Evolutionary conservation across 139 green algal species (phyloP).

Genomic region (Helicosporidium sp.): DNA sequence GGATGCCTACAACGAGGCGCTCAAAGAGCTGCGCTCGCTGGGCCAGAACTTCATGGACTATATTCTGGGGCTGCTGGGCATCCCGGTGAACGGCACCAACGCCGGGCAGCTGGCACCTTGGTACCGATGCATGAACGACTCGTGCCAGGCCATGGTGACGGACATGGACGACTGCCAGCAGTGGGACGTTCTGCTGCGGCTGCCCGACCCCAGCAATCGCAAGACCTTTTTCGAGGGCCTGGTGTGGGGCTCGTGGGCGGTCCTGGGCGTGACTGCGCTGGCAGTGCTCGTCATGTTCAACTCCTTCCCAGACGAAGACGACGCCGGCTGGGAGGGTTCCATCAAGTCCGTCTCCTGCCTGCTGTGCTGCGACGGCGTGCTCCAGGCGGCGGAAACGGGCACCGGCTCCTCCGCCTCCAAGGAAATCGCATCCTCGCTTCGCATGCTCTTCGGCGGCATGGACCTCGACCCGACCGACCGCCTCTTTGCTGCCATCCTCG

Average conservation of each 20-base stretch:
- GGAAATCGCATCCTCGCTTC: conserved; percentile 10
- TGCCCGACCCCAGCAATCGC: conserved; percentile 1
- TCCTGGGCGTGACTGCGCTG: conserved; percentile 1
- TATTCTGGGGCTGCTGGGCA: too few species aligned
- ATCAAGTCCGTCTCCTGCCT: not conserved
- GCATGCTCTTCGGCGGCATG: conserved; percentile 15
- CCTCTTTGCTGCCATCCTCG: too few species aligned
- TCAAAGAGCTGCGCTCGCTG: too few species aligned
- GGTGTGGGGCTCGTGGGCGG: conserved; percentile 6
- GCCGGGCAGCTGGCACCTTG: too few species aligned
- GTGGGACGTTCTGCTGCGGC: conserved; percentile 2
- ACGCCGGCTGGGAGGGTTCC: conserved; percentile 11
- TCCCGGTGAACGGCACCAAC: too few species aligned
- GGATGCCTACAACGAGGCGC: too few species aligned
- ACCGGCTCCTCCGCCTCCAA: conserved; percentile 1
- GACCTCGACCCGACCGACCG: conserved; percentile 20
- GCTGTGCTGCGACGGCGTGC: conserved; percentile 1
- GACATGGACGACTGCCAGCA: conserved; percentile 1
- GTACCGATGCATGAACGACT: too few species aligned
- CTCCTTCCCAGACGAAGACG: conserved; percentile 13
- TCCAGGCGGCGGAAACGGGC: conserved; percentile 3
- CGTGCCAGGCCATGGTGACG: too few species aligned
- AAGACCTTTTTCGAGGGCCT: conserved; percentile 7
- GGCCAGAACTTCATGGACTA: too few species aligned
- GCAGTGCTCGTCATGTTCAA: conserved; percentile 7